Base-by-base conservation (phyloP, 352 stramenopile species). In the Lagenidium giganteum region DNA sequence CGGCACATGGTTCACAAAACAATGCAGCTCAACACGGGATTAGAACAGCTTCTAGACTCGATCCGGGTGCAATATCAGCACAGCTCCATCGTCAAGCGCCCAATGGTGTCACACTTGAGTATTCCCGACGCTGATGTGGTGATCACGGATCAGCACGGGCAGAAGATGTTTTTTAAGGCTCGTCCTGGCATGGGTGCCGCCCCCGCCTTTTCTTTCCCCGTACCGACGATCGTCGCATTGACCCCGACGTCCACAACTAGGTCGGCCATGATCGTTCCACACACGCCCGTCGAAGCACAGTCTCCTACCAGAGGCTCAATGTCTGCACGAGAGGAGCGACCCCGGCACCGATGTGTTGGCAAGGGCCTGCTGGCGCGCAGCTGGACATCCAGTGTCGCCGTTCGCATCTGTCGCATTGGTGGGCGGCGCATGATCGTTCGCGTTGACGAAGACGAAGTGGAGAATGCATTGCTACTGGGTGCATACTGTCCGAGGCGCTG, bases 151-250 rank as follows among this genome's bases (percentile, higher is more conserved):
- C 46, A 43, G 9, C 63, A 79, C 29, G 67, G 67, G 9, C 67
- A 61, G 39, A 61, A 46, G 18, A 70, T 72, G 32, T 70, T 56
- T 31, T 78, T 72, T 42, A 69, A 66, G 33, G 45, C 52, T 22
- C 42, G 57, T 20, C 16, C 25, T 17, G 42, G 33, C 24, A 16
- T 35, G 26, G 4, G 11, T 3, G 32, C 18, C 0, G 13, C n/a
- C 5, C 8, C 40, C n/a, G n/a, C n/a, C n/a, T n/a, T n/a, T n/a
- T n/a, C n/a, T n/a, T n/a, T n/a, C n/a, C n/a, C n/a, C n/a, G n/a
- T n/a, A n/a, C n/a, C n/a, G n/a, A n/a, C n/a, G n/a, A n/a, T n/a
- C n/a, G n/a, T n/a, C n/a, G n/a, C 14, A 16, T n/a, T 13, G 20
- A 24, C 13, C 11, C 6, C 21, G 8, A 31, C 3, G 3, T n/a